Evolutionary conservation across 768 basidiomycete species (phyloP).

Genomic region (Boletus subparvulus): DNA sequence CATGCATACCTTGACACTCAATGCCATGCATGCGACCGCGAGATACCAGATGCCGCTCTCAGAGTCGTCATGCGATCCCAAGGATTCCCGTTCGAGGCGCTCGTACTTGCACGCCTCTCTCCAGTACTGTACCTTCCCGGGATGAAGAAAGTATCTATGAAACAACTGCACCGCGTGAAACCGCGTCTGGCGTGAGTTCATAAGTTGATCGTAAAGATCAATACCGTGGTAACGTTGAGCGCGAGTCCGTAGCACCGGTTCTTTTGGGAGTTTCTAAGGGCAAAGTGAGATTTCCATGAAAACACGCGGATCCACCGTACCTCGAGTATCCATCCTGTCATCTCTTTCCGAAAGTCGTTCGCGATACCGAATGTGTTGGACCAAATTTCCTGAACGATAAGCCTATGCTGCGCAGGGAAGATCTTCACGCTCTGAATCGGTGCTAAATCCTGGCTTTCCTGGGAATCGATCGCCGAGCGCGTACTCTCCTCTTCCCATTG

Average conservation of each 20-base stretch:
- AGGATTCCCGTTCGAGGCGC: neutral
- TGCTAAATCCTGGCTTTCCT: constrained; percentile 15
- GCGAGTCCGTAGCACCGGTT: neutral
- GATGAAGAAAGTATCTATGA: constrained; percentile 50
- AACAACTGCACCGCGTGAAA: constrained; percentile 68
- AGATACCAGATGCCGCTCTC: constrained; percentile 54
- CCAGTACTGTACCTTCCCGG: constrained; percentile 23
- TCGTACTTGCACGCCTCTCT: neutral
- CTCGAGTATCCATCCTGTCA: constrained; percentile 48
- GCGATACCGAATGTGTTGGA: constrained; percentile 32
- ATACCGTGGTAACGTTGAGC: neutral
- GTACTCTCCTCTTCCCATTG: constrained; percentile 21
- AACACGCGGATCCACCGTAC: constrained; percentile 23
- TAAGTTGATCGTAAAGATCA: constrained; percentile 51
- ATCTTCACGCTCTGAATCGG: neutral
- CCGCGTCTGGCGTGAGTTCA: constrained; percentile 53
- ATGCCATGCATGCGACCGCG: constrained; percentile 55
- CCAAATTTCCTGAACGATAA: constrained; percentile 13
- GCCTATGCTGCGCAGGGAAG: neutral
- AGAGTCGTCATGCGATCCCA: neutral
- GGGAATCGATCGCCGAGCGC: constrained; percentile 14
- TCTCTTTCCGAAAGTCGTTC: constrained; percentile 32
- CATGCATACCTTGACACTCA: constrained; percentile 56
- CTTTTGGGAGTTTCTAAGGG: constrained; percentile 10
- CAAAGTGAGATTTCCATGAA: neutral